Base-by-base conservation (phyloP, 2,329 filamentous ascomycete species). In the Sclerotinia borealis region DNA sequence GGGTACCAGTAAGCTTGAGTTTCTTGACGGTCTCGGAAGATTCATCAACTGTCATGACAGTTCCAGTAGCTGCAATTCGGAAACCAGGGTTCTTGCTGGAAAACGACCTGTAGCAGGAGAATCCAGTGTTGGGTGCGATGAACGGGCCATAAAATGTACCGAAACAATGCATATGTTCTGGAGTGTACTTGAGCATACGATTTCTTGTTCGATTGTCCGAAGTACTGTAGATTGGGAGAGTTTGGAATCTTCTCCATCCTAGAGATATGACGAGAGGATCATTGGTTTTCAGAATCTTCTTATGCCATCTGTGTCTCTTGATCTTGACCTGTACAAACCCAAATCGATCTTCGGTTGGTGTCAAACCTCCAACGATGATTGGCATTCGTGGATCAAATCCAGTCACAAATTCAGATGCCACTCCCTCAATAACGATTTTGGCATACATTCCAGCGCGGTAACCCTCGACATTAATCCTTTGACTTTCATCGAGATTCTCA, bases 81-180 rank as follows among this genome's bases (percentile, higher is more conserved):
- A 99, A 98, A 25, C 93, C 93, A 0, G 93, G 89, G 55, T 88
- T 93, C 72, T 89, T 85, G 66, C 90, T 87, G 0, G 90, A 91
- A 73, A 99, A 89, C 9, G 89, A 91, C 76, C 98, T 92, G 68
- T 98, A 92, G 76, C 90, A 95, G 69, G 91, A 93, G 77, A 99
- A 98, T 64, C 93, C 92, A 2, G 93, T 96, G 76, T 96, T 97
- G 15, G 96, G 95, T 0, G 95, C 92, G 65, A 97, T 92, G 9
- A 99, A 85, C 0, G 96, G 95, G 0, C 93, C 95, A 73, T 96
- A 98, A 77, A 98, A 92, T 58, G 93, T 96, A 47, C 86, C 95
- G 75, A 96, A 96, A 79, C 96, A 99, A 79, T 98, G 95, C 92
- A 97, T 98, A 75, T 99, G 95, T 80, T 99, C 96, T 0, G 95